Evolutionary conservation across 169 alveolate species (phyloP), one percentile per base, ranked within the genome.

Genomic region (Cryptosporidium baileyi): DNA sequence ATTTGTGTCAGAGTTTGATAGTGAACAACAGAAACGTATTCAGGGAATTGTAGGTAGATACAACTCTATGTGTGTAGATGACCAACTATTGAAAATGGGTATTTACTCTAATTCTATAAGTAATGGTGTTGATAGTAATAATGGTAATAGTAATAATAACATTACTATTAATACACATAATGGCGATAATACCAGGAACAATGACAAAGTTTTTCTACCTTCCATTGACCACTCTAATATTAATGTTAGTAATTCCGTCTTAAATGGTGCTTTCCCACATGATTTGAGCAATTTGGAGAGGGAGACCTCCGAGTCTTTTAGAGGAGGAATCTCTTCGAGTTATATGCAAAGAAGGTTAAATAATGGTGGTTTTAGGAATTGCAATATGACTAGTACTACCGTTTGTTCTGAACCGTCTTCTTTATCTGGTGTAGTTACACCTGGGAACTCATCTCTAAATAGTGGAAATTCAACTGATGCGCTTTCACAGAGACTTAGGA

Each of bases 81-180:
- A 65, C 43, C 61, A 51, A 26, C 24, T 65, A 34, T 45, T 65
- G 28, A 65, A 65, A 65, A 65, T 65, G 81, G 81, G 81, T 28
- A 17, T 44, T 30, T 65, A 24, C 63, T 61, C 79, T 17, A 61
- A 61, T 36, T 61, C 22, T 24, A 61, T 36, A 19, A 44, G 43
- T 17, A 44, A 24, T 45, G 19, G 62, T 47, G 36, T 19, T 30
- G 22, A 51, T 65, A 19, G 24, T 17, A 65, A 45, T 24, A 65
- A 47, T 36, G 54, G 52, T 9, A 45, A 45, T 44, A 30, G 34
- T n/a, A 36, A 17, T 30, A 63, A 41, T 15, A 65, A 65, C 19
- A 65, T 28, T 15, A n/a, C 15, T 47, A 65, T 13, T 44, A 45
- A 57, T 57, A 28, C 41, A 4, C 6, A 43, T 43, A 22, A 4